Percentiles rank a stretch among this genome's conserved stretches.
phyloP scores from a whole-genome alignment of 345 rosid genomes.

The Combretum micranthum region DNA sequence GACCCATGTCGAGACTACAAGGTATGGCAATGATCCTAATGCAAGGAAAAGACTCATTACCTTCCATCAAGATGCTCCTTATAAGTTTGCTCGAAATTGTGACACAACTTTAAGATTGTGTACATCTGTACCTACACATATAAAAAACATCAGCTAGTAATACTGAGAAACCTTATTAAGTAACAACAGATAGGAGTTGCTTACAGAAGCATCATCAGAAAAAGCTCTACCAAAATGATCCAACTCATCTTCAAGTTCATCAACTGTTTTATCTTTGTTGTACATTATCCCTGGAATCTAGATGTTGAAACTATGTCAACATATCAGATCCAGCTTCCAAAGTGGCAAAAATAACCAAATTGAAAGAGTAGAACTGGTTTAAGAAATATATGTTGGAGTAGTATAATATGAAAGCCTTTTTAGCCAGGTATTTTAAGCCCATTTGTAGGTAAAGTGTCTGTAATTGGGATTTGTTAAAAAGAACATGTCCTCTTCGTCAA shows the following conservation, averaged over 20 bases:
- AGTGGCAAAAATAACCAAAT: no score
- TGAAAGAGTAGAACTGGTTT: no score
- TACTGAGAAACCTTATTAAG: neutral
- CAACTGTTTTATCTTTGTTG: constrained; percentile 55
- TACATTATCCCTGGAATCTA: constrained; percentile 64
- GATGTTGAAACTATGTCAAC: constrained; percentile 34
- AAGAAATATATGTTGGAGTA: neutral
- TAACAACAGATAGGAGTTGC: neutral
- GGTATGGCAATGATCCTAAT: neutral
- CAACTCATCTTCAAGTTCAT: constrained; percentile 71
- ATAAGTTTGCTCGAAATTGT: constrained; percentile 59
- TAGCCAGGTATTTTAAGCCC: constrained; percentile 81
- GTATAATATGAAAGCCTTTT: constrained; percentile 30
- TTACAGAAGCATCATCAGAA: constrained; percentile 66
- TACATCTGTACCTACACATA: constrained; percentile 55
- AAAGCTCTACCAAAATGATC: constrained; percentile 64
- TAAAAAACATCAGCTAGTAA: neutral
- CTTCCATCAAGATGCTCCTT: constrained; percentile 85
- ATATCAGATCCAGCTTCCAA: no score
- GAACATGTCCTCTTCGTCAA: constrained; percentile 54
- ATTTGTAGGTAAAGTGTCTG: constrained; percentile 57
- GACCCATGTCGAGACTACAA: no score
- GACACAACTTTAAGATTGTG: constrained; percentile 61
- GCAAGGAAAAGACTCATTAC: constrained; percentile 20
- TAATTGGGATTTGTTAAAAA: constrained; percentile 66